Evolutionary conservation across 2,329 filamentous ascomycete genomes (phyloP).

Genomic region (Cadophora sp.): DNA sequence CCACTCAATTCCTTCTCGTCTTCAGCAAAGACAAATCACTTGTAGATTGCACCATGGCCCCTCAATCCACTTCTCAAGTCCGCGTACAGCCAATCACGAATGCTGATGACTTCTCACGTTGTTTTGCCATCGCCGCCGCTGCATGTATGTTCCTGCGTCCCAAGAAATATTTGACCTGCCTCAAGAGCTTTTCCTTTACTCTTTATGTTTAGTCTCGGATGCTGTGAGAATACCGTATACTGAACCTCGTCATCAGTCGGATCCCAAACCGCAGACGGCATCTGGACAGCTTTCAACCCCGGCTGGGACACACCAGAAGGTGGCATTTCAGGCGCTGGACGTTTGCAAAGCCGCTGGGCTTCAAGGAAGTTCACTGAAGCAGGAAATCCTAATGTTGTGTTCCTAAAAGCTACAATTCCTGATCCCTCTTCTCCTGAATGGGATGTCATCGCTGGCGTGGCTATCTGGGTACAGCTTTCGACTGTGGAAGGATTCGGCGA

Average conservation of each 20-base stretch:
- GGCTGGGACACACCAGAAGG: constrained; percentile 17
- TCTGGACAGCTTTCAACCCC: constrained; percentile 18
- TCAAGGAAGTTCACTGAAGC: neutral
- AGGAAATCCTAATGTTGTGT: constrained; percentile 11
- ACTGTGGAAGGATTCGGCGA: constrained; percentile 7
- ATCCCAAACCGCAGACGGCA: constrained; percentile 11
- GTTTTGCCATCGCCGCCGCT: constrained; percentile 10
- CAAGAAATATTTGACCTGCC: neutral
- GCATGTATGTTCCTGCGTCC: neutral
- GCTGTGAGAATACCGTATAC: neutral
- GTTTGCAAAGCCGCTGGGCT: constrained; percentile 11
- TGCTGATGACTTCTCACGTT: constrained; percentile 12
- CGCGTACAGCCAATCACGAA: constrained; percentile 11
- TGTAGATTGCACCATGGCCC: neutral
- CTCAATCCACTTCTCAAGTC: neutral
- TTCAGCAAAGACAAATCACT: too few relatives aligned
- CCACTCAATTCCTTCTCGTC: neutral
- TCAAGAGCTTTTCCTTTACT: too few relatives aligned
- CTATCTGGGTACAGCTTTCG: constrained; percentile 19
- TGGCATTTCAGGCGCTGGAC: neutral
- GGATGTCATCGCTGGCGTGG: constrained; percentile 15
- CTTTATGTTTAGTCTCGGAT: neutral
- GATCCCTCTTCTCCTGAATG: neutral
- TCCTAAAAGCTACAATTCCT: constrained; percentile 8
- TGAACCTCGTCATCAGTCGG: neutral